Evolutionary conservation across 257 asterid genomes (phyloP).

Genomic region (Nyctanthes arbortristis): DNA sequence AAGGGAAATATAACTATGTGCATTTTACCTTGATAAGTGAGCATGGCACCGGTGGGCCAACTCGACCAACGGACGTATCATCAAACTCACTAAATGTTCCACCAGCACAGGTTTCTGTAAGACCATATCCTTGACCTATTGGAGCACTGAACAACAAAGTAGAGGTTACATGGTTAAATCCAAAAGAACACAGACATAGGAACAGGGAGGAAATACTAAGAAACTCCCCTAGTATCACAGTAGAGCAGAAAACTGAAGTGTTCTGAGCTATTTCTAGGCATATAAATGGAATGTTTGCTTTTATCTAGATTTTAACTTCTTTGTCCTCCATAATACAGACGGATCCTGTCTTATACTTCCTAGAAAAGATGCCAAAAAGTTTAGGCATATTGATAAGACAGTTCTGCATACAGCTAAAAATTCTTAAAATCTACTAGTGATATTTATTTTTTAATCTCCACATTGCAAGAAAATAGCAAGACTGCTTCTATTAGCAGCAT

Average conservation of each 20-base stretch:
- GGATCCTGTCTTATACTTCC: background rate
- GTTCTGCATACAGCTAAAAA: background rate
- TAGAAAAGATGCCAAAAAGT: too few species aligned
- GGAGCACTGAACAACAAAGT: conserved; percentile 68
- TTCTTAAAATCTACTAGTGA: background rate
- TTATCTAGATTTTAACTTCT: too few species aligned
- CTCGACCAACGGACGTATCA: conserved; percentile 98
- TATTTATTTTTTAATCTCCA: background rate
- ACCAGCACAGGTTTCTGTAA: conserved; percentile 98
- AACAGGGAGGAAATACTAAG: background rate
- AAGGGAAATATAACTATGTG: conserved; percentile 9
- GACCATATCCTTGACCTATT: conserved; percentile 98
- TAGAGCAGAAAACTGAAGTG: background rate
- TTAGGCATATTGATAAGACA: background rate
- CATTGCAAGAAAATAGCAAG: background rate
- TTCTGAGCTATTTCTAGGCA: background rate
- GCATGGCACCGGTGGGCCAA: conserved; percentile 94
- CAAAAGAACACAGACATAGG: background rate
- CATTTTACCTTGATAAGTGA: conserved; percentile 74
- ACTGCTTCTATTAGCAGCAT: background rate
- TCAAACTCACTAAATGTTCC: conserved; percentile 95
- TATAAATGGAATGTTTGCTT: background rate
- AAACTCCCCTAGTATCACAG: background rate
- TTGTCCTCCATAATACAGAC: background rate
- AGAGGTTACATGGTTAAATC: conserved; percentile 9